phyloP scores from a whole-genome alignment of 371 early-diverging fungal species.

The Zychaea mexicana region DNA sequence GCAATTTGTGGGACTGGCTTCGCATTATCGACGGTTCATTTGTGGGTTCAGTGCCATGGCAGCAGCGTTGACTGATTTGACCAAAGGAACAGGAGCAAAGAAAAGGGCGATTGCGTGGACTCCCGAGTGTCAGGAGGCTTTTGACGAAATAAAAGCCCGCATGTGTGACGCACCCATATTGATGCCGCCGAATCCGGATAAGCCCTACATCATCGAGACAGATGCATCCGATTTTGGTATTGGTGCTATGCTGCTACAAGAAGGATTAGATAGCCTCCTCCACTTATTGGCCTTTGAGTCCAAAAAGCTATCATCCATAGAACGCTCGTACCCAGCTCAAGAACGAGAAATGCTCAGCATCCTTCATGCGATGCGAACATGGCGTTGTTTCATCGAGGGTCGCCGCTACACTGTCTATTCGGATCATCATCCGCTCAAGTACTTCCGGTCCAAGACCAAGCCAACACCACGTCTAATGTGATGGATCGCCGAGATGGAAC shows the following conservation, averaged over 20 bases:
- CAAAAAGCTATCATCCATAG: conserved; percentile 9
- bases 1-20: conserved; percentile 30
- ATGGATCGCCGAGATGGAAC: conserved; percentile 23
- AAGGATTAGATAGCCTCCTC: conserved; percentile 35
- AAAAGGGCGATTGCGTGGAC: conserved; percentile 14
- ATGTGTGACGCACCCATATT: conserved; percentile 14
- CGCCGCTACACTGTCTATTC: conserved; percentile 20
- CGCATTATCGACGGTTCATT: conserved; percentile 22
- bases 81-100: not conserved
- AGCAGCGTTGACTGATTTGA: conserved; percentile 2
- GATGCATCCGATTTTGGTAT: conserved; percentile 34
- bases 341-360: conserved; percentile 44
- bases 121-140: conserved; percentile 3
- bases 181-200: conserved; percentile 17
- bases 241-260: conserved; percentile 33
- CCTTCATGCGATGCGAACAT: conserved; percentile 27
- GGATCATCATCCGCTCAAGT: conserved; percentile 30
- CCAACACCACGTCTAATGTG: conserved; percentile 7
- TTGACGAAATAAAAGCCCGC: conserved; percentile 8
- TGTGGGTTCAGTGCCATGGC: not conserved
- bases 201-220: conserved; percentile 27
- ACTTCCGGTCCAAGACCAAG: conserved; percentile 17
- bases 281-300: conserved; percentile 26
- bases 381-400: conserved; percentile 36
- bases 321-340: conserved; percentile 29